Evolutionary conservation across 345 rosid genomes (phyloP).

Genomic region (Pugionium dolabratum): DNA sequence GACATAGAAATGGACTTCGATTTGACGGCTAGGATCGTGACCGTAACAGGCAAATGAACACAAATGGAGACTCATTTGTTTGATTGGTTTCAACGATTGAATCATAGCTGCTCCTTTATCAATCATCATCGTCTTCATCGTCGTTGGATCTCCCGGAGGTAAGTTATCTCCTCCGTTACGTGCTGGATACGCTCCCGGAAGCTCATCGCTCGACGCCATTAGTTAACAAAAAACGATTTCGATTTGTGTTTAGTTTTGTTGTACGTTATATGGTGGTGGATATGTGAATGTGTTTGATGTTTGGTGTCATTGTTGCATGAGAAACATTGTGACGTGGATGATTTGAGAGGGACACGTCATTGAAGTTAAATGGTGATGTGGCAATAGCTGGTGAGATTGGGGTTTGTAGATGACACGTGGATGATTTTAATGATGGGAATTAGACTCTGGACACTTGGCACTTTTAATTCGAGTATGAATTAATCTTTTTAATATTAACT

Average conservation of each 20-base stretch:
- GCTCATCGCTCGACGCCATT: conserved; percentile 42
- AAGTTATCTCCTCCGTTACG: conserved; percentile 23
- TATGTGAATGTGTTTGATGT: not conserved
- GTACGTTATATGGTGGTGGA: not conserved
- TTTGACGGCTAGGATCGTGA: conserved; percentile 75
- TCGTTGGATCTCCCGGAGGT: conserved; percentile 53
- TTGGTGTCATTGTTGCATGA: conserved; percentile 36
- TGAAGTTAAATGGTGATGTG: conserved; percentile 9
- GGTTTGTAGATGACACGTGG: conserved; percentile 18
- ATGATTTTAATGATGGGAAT: conserved; percentile 7
- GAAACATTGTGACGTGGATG: not conserved
- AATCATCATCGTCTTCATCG: conserved; percentile 44
- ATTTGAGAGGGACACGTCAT: conserved; percentile 24
- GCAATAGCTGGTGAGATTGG: not conserved
- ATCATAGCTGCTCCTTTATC: conserved; percentile 61
- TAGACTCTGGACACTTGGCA: conserved; percentile 21
- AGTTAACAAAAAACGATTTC: not conserved
- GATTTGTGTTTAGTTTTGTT: not conserved
- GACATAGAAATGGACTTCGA: conserved; percentile 62
- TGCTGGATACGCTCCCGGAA: conserved; percentile 38
- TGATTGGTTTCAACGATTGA: conserved; percentile 63
- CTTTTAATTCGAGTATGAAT: not conserved
- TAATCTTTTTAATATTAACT: not conserved
- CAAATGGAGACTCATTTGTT: conserved; percentile 58
- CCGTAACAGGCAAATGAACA: conserved; percentile 67